These are phyloP conservation scores for Xylaria arbuscula DNA, from an alignment of 2,329 filamentous ascomycete species.

Conservation along the genomic window DNA sequence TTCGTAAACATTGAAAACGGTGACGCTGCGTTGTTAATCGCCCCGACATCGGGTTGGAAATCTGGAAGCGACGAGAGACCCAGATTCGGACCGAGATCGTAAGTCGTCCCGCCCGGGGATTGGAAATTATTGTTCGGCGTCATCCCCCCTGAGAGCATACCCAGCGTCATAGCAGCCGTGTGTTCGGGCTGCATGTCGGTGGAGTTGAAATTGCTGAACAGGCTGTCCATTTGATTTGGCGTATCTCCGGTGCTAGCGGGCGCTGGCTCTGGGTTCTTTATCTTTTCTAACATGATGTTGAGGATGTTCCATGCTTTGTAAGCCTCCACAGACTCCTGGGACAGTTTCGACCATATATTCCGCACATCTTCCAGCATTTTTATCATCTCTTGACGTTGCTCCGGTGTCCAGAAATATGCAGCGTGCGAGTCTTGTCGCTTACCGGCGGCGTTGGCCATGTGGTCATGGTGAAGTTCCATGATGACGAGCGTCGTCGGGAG, in stretches of 20 bases:
- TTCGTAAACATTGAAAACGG: slow-evolving; percentile 66
- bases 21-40: slow-evolving; percentile 54
- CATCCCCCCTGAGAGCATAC: slow-evolving; percentile 56
- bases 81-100: slow-evolving; percentile 53
- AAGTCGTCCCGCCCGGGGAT: slow-evolving; percentile 53
- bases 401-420: slow-evolving; percentile 66
- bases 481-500: slow-evolving; percentile 86
- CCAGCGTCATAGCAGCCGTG: slow-evolving; percentile 56
- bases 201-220: slow-evolving; percentile 47
- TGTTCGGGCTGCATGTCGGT: slow-evolving; percentile 54
- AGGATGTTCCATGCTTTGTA: slow-evolving; percentile 86
- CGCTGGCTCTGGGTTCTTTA: slow-evolving; percentile 63
- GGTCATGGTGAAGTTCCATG: slow-evolving; percentile 82
- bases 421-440: slow-evolving; percentile 57
- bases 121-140: slow-evolving; percentile 51
- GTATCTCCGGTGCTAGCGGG: slow-evolving; percentile 33
- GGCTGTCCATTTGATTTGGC: slow-evolving; percentile 39
- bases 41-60: slow-evolving; percentile 51
- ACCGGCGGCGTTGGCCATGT: slow-evolving; percentile 58
- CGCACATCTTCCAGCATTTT: slow-evolving; percentile 76
- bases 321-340: slow-evolving; percentile 85
- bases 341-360: slow-evolving; percentile 82
- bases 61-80: slow-evolving; percentile 51
- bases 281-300: slow-evolving; percentile 85
- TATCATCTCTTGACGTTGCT: slow-evolving; percentile 80